These are phyloP conservation scores for Sophora flavescens DNA, from an alignment of 306 rosid species.

Conservation along the genomic window DNA sequence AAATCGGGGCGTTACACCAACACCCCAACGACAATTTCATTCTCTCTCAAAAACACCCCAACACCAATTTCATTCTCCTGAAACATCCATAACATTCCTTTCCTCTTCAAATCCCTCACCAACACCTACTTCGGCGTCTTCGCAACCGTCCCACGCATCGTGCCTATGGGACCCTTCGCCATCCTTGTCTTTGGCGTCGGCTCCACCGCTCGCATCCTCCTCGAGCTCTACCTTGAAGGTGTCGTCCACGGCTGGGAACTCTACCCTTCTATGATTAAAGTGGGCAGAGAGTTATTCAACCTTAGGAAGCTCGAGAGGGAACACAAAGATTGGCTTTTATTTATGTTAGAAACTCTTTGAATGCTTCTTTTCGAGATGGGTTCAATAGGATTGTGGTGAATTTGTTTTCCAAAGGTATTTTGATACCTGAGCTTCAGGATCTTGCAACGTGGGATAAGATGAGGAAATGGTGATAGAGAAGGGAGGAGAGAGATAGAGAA, in stretches of 20 bases:
- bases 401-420: slow-evolving; percentile 68
- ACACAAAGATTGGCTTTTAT: slow-evolving; percentile 58
- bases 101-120: slow-evolving; percentile 69
- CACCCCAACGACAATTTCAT: slow-evolving; percentile 23
- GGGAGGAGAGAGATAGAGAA: no score
- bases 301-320: slow-evolving; percentile 65
- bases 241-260: slow-evolving; percentile 89
- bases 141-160: slow-evolving; percentile 77
- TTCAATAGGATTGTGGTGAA: slow-evolving; percentile 86
- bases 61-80: slow-evolving; percentile 57
- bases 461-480: slow-evolving; percentile 27
- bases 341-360: slow-evolving; percentile 70
- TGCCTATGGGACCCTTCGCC: slow-evolving; percentile 81
- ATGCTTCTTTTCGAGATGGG: slow-evolving; percentile 64
- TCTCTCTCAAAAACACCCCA: slow-evolving; percentile 14
- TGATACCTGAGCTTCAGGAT: slow-evolving; percentile 86
- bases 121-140: slow-evolving; percentile 83
- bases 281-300: slow-evolving; percentile 78
- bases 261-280: slow-evolving; percentile 78
- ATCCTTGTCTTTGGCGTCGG: slow-evolving; percentile 92
- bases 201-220: slow-evolving; percentile 70
- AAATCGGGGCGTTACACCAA: background rate
- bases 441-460: slow-evolving; percentile 71
- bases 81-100: slow-evolving; percentile 91
- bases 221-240: slow-evolving; percentile 61